Evolutionary conservation across 2,329 filamentous ascomycete genomes (phyloP).

Genomic region (Monosporascus sp.): DNA sequence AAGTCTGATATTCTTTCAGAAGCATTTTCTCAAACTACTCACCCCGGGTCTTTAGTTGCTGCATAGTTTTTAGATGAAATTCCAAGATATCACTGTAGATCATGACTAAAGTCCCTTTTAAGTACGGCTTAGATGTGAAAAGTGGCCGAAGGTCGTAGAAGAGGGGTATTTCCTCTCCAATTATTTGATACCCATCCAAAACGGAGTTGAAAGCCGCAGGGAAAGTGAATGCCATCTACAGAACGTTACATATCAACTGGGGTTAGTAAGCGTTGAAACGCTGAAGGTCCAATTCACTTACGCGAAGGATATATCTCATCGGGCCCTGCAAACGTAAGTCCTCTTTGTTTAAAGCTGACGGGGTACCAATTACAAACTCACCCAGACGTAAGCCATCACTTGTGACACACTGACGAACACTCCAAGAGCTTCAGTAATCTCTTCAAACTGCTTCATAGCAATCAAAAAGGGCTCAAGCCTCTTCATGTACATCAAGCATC

Average conservation of each 20-base stretch:
- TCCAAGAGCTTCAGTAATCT: constrained; percentile 29
- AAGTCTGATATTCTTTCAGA: not conserved
- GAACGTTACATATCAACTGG: too few relatives aligned
- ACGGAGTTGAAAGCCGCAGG: constrained; percentile 30
- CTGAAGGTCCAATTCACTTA: constrained; percentile 6
- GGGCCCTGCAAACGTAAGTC: constrained; percentile 20
- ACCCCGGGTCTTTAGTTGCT: constrained; percentile 21
- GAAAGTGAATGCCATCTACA: constrained; percentile 25
- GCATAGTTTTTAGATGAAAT: constrained; percentile 30
- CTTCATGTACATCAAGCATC: constrained; percentile 21
- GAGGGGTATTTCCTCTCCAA: constrained; percentile 33
- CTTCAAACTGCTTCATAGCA: constrained; percentile 31
- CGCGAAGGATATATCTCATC: constrained; percentile 30
- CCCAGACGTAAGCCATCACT: constrained; percentile 29
- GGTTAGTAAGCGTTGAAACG: not conserved
- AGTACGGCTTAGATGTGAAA: constrained; percentile 22
- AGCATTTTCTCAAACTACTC: constrained; percentile 1
- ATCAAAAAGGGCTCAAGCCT: constrained; percentile 25
- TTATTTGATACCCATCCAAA: constrained; percentile 31
- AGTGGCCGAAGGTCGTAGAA: constrained; percentile 26
- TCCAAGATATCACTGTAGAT: constrained; percentile 34
- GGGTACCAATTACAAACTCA: constrained; percentile 1
- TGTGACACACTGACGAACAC: constrained; percentile 20
- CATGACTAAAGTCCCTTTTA: constrained; percentile 25
- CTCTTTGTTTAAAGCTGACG: not conserved